phyloP scores from a whole-genome alignment of 2,329 filamentous ascomycete species.

The Aspergillus fijiensis region DNA sequence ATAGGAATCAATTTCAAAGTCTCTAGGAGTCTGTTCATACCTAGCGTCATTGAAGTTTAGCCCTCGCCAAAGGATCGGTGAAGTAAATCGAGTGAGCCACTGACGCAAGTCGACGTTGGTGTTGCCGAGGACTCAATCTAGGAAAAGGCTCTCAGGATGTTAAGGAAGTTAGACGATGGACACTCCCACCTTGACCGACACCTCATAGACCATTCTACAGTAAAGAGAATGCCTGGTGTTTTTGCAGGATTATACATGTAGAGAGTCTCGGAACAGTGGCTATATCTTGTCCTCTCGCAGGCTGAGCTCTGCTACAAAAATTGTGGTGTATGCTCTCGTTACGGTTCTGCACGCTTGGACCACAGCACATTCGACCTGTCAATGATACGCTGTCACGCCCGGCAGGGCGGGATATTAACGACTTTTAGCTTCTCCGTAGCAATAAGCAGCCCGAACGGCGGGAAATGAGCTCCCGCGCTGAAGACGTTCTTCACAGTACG shows the following conservation, averaged over 20 bases:
- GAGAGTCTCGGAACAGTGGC: background rate
- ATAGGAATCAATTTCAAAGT: background rate
- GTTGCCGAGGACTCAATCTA: constrained; percentile 1
- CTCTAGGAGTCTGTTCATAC: background rate
- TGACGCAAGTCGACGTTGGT: constrained; percentile 1
- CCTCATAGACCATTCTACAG: background rate
- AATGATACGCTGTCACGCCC: constrained; percentile 11
- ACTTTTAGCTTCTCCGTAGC: background rate
- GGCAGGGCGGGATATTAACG: background rate
- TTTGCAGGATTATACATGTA: background rate
- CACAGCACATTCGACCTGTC: constrained; percentile 14
- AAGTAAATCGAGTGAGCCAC: constrained; percentile 1
- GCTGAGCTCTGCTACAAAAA: background rate
- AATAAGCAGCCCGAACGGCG: background rate
- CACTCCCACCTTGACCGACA: background rate
- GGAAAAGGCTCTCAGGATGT: background rate
- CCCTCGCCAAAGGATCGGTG: background rate
- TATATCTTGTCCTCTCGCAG: background rate
- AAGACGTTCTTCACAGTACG: background rate
- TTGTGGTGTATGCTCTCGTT: constrained; percentile 3
- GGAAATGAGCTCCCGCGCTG: background rate
- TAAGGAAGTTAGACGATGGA: background rate
- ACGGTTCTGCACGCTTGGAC: constrained; percentile 12
- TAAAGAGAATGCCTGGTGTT: background rate
- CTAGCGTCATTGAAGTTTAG: background rate